Evolutionary conservation across 225 moss, liverwort and hornwort genomes (phyloP).

Genomic region (Sphagnum contortum): DNA sequence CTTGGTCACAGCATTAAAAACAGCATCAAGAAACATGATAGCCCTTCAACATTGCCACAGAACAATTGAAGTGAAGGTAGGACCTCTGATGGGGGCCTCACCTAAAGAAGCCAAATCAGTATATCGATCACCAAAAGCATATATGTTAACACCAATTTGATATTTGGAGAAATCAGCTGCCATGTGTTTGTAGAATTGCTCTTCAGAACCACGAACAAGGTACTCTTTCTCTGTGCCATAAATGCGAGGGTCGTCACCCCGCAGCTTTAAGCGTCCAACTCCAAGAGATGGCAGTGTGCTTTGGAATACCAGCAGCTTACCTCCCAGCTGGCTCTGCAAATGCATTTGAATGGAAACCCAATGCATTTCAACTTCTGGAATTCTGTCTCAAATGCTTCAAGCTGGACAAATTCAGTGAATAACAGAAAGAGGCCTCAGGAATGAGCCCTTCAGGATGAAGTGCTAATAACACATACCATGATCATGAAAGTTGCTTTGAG

Average conservation of each 20-base stretch:
- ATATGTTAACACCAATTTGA: slow-evolving; percentile 88
- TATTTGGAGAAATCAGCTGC: slow-evolving; percentile 92
- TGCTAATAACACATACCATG: slow-evolving; percentile 44
- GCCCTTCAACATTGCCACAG: no score
- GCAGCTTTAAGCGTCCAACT: slow-evolving; percentile 77
- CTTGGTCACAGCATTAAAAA: no score
- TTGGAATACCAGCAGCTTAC: slow-evolving; percentile 91
- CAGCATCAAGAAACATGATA: no score
- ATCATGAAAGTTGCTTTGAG: slow-evolving; percentile 83
- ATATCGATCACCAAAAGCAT: slow-evolving; percentile 83
- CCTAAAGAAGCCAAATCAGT: slow-evolving; percentile 90
- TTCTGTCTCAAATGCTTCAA: no score
- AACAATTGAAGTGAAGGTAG: neutral
- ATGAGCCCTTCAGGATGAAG: neutral
- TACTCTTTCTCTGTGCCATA: slow-evolving; percentile 92
- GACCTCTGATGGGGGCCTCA: slow-evolving; percentile 11
- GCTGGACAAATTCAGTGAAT: neutral
- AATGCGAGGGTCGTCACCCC: slow-evolving; percentile 82
- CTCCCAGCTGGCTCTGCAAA: slow-evolving; percentile 92
- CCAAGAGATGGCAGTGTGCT: slow-evolving; percentile 89
- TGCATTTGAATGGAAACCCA: slow-evolving; percentile 1
- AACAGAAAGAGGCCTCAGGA: neutral
- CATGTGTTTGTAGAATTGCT: slow-evolving; percentile 94
- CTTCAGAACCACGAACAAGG: slow-evolving; percentile 68
- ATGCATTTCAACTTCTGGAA: no score